phyloP scores from a whole-genome alignment of 805 yeast species.

The Lachancea nothofagi region DNA sequence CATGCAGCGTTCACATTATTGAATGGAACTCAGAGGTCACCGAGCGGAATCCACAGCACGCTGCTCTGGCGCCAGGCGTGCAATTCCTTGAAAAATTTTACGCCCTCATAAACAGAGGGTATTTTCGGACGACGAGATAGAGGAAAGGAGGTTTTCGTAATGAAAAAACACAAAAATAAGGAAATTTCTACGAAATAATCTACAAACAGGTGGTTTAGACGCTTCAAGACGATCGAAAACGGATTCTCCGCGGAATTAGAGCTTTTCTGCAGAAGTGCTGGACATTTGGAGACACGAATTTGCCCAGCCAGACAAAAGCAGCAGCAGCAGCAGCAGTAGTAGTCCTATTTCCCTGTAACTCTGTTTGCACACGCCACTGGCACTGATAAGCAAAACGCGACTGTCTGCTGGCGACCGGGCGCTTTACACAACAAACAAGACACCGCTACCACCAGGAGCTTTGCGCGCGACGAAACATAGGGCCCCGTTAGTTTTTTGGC shows the following conservation, averaged over 20 bases:
- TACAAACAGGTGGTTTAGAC: constrained; percentile 2
- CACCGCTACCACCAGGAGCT: too few relatives aligned
- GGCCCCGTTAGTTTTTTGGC: neutral
- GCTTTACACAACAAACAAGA: too few relatives aligned
- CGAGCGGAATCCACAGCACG: too few relatives aligned
- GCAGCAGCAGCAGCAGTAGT: neutral
- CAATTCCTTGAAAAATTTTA: constrained; percentile 9
- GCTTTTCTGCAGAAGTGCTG: constrained; percentile 2
- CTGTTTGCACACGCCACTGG: neutral
- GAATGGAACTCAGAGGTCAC: too few relatives aligned
- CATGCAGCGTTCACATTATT: too few relatives aligned
- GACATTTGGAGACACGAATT: constrained; percentile 1
- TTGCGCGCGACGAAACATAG: too few relatives aligned
- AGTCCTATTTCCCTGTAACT: neutral
- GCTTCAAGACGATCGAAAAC: neutral
- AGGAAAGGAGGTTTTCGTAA: constrained; percentile 7
- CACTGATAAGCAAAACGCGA: neutral
- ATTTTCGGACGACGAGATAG: constrained; percentile 8
- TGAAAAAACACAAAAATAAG: constrained; percentile 10
- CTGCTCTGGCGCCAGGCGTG: too few relatives aligned
- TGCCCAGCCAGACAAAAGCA: neutral
- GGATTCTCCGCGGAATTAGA: neutral
- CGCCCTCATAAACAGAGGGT: constrained; percentile 11
- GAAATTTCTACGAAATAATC: constrained; percentile 7
- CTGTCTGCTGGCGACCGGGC: neutral